These are phyloP conservation scores for Cyberlindnera euphorbiiphila DNA, from an alignment of 805 yeast species.

Conservation along the genomic window DNA sequence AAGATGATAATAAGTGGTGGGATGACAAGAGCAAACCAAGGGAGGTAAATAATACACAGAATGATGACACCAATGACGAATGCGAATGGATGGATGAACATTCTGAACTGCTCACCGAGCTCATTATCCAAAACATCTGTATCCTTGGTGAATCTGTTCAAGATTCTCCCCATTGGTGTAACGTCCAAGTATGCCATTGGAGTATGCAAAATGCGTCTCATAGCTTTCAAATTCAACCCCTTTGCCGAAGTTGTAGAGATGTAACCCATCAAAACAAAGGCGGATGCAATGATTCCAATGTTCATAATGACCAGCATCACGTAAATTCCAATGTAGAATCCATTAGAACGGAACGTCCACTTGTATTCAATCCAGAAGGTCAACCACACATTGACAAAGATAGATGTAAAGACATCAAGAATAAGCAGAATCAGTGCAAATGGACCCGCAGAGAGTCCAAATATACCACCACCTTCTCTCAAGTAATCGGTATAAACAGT, in stretches of 20 bases:
- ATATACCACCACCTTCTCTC: conserved; percentile 50
- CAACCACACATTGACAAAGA: conserved; percentile 73
- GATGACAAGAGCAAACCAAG: conserved; percentile 68
- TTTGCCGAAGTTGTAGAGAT: conserved; percentile 53
- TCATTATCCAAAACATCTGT: conserved; percentile 82
- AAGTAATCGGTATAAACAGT: conserved; percentile 49
- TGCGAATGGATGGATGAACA: conserved; percentile 50
- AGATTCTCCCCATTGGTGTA: conserved; percentile 82
- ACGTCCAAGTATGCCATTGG: conserved; percentile 84
- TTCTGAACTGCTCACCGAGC: conserved; percentile 63
- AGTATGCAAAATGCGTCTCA: conserved; percentile 58
- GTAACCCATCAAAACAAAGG: conserved; percentile 45
- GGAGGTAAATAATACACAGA: conserved; percentile 64
- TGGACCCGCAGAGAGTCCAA: conserved; percentile 31
- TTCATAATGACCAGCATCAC: conserved; percentile 55
- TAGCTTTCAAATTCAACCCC: conserved; percentile 58
- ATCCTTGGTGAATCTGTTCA: conserved; percentile 83
- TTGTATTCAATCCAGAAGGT: conserved; percentile 72
- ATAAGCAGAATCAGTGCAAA: conserved; percentile 24
- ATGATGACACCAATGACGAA: conserved; percentile 61
- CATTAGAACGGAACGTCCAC: conserved; percentile 42
- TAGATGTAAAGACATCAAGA: conserved; percentile 45
- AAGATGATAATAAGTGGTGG: conserved; percentile 48
- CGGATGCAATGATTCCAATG: conserved; percentile 38
- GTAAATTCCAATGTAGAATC: conserved; percentile 71